Conservation (phyloP, 768 basidiomycete species). For the Tubosaeta sp. region DNA sequence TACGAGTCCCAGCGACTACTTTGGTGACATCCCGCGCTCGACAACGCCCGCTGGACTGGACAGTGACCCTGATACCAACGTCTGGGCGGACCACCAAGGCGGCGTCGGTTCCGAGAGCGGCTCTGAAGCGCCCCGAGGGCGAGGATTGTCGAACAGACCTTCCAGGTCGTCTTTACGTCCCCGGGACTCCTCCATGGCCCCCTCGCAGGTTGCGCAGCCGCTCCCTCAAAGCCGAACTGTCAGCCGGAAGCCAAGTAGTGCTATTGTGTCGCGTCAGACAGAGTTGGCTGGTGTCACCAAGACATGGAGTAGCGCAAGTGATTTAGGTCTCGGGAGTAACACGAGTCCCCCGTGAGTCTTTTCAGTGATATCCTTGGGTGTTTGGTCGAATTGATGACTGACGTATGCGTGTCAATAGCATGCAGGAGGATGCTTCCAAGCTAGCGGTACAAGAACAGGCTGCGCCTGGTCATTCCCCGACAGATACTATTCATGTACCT, state of each 20-base stretch:
- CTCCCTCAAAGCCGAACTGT: slow-evolving; percentile 18
- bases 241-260: slow-evolving; percentile 26
- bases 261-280: slow-evolving; percentile 24
- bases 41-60: slow-evolving; percentile 22
- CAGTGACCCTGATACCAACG: slow-evolving; percentile 20
- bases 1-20: slow-evolving; percentile 12
- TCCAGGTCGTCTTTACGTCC: slow-evolving; percentile 26
- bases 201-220: slow-evolving; percentile 19
- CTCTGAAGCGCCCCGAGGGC: slow-evolving; percentile 20
- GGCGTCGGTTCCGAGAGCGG: slow-evolving; percentile 15
- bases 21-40: slow-evolving; percentile 24
- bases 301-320: slow-evolving; percentile 29
- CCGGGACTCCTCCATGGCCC: slow-evolving; percentile 22
- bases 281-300: slow-evolving; percentile 30
- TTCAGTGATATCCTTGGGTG: not conserved
- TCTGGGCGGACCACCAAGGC: slow-evolving; percentile 26
- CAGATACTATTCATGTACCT: slow-evolving; percentile 28
- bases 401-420: slow-evolving; percentile 6
- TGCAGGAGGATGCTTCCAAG: slow-evolving; percentile 24
- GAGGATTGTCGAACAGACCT: slow-evolving; percentile 11
- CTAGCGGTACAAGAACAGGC: slow-evolving; percentile 8
- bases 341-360: slow-evolving; percentile 17
- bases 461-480: slow-evolving; percentile 18
- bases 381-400: not conserved
- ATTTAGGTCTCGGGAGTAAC: slow-evolving; percentile 18